Base-by-base conservation (phyloP, 225 moss, liverwort and hornwort species). In the Takakia lepidozioides region DNA sequence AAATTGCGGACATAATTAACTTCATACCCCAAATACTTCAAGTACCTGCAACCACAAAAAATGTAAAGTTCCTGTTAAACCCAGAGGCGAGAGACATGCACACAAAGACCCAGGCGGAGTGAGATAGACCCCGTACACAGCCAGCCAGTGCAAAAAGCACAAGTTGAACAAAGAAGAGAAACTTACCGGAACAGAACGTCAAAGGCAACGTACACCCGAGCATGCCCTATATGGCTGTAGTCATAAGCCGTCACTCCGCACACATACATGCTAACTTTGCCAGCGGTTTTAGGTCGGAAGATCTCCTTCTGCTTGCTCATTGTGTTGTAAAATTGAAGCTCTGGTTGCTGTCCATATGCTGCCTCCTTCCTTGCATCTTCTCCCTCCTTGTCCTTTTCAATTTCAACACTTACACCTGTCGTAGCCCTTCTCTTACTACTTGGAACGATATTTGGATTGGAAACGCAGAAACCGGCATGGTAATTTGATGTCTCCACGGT, bases 231-330 rank as follows among this genome's bases (percentile, higher is more conserved):
- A 45, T 98, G 98, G 65, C 98, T 98, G 39, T 81, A 98, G 53
- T 98, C 98, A 53, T 98, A 98, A 10, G 87, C 71, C 17, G 91
- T 98, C 48, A 98, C 98, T 19, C 98, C 98, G 66, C 98, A 98
- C 38, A 98, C 87, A 60, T 98, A 98, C 98, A 91, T 91, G 63
- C 91, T 91, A 52, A 91, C 91, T 83, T 87, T 98, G 13, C 87
- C 87, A 35, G 73, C 70, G 66, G 87, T 75, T 50, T 78, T 57
- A 4, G 90, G 78, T 26, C 58, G 78, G 18, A 98, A 87, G 17
- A 76, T 34, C 56, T 98, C 91, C 61, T 98, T 98, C 67, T 76
- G 80, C 69, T 80, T 74, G 55, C 62, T 98, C 87, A 91, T 78
- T 2, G 98, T 98, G 54, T 98, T 91, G 66, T 78, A 98, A 46